These are phyloP conservation scores for Solanum bulbocastanum DNA, from an alignment of 257 asterid genomes.

Conservation along the genomic window DNA sequence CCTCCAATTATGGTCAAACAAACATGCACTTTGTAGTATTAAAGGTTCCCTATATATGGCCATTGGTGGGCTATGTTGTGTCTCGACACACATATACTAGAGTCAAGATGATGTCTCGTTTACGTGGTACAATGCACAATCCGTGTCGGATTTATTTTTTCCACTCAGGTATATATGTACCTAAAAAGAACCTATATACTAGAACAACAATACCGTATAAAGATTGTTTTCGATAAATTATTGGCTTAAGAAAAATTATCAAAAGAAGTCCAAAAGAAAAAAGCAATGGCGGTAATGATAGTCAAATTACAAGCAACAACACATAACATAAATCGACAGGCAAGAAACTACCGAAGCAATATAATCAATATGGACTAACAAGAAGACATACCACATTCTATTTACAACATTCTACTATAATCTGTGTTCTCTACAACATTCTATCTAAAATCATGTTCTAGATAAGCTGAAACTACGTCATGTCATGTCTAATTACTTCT, in stretches of 20 bases:
- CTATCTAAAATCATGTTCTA: background rate
- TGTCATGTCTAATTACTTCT: too few species aligned
- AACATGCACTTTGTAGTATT: background rate
- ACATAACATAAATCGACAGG: background rate
- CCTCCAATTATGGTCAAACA: background rate
- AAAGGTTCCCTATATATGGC: background rate
- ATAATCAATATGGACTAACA: background rate
- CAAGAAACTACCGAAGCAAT: background rate
- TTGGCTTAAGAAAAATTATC: too few species aligned
- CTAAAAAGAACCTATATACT: background rate
- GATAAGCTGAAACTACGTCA: background rate
- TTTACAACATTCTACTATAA: background rate
- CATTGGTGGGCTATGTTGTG: slow-evolving; percentile 32
- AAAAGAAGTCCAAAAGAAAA: background rate
- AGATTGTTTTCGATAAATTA: too few species aligned
- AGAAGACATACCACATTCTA: background rate
- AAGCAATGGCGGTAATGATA: background rate
- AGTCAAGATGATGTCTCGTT: background rate
- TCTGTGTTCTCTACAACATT: too few species aligned
- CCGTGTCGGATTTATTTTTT: background rate
- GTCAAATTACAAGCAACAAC: background rate
- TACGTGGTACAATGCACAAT: background rate
- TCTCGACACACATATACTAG: slow-evolving; percentile 19
- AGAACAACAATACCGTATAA: too few species aligned
- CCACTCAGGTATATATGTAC: background rate